Conservation (phyloP, 2,329 filamentous ascomycete species). For the Colletotrichum brevisporum region DNA sequence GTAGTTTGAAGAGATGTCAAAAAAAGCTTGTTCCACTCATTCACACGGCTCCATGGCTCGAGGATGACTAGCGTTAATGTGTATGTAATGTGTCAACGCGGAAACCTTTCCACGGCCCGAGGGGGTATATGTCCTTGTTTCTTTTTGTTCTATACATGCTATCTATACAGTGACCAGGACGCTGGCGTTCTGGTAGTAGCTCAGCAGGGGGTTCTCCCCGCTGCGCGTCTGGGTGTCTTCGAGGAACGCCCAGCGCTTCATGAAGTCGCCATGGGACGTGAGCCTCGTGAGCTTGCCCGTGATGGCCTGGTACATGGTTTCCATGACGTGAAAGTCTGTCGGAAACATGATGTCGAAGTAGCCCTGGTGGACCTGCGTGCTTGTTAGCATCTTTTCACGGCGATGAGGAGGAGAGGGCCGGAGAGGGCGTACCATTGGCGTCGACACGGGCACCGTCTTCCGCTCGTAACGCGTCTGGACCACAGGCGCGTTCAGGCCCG, state of each 20-base stretch:
- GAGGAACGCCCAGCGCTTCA: constrained; percentile 89
- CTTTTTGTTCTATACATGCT: constrained; percentile 21
- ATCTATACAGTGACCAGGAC: constrained; percentile 86
- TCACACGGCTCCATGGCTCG: not conserved
- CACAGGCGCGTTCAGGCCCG: constrained; percentile 91
- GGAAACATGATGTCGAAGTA: constrained; percentile 99
- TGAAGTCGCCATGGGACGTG: constrained; percentile 89
- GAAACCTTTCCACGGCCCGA: constrained; percentile 4
- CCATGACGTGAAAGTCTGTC: constrained; percentile 91
- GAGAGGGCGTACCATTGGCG: constrained; percentile 79
- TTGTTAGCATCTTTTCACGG: constrained; percentile 7
- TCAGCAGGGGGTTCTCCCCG: constrained; percentile 93
- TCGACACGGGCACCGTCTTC: constrained; percentile 89
- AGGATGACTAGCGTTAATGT: not conserved
- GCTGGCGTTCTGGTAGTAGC: constrained; percentile 96
- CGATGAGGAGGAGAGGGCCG: constrained; percentile 17
- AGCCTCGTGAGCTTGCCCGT: constrained; percentile 93
- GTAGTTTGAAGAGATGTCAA: constrained; percentile 23
- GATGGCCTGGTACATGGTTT: constrained; percentile 91
- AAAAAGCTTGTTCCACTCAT: constrained; percentile 28
- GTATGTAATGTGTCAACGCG: not conserved
- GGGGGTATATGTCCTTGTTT: constrained; percentile 30
- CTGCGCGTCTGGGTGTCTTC: constrained; percentile 90
- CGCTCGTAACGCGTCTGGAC: constrained; percentile 95
- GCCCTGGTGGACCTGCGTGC: constrained; percentile 87